phyloP scores from a whole-genome alignment of 2,329 filamentous ascomycete species.

The Scolecobasidium constrictum region DNA sequence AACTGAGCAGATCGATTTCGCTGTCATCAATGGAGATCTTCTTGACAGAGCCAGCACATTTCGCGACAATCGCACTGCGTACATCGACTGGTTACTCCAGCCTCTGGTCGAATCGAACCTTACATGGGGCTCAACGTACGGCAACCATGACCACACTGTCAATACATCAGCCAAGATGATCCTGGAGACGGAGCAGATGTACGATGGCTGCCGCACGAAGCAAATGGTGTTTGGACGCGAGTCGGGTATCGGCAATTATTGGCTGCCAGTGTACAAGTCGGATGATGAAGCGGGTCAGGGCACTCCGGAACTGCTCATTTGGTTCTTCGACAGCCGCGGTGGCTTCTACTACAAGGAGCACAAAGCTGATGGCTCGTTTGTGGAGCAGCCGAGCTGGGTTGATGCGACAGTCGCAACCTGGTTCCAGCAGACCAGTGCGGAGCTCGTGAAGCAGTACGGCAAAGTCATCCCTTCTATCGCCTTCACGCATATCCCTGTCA shows the following conservation, averaged over 20 bases:
- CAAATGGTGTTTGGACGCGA: constrained; percentile 28
- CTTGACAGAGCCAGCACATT: constrained; percentile 57
- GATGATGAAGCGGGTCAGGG: constrained; percentile 38
- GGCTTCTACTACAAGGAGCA: constrained; percentile 39
- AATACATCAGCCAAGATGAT: constrained; percentile 42
- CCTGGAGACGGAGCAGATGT: constrained; percentile 28
- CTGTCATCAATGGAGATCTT: constrained; percentile 61
- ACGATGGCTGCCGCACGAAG: constrained; percentile 27
- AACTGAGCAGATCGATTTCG: constrained; percentile 45
- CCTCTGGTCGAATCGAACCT: constrained; percentile 46
- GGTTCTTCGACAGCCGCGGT: constrained; percentile 64
- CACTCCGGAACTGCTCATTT: constrained; percentile 42
- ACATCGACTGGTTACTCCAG: constrained; percentile 48
- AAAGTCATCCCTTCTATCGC: constrained; percentile 40
- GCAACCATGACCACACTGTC: constrained; percentile 56
- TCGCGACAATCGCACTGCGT: constrained; percentile 43
- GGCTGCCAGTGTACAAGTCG: constrained; percentile 35
- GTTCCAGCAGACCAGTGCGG: constrained; percentile 28
- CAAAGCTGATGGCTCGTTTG: constrained; percentile 16
- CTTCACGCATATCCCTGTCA: constrained; percentile 44
- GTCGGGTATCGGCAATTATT: constrained; percentile 43
- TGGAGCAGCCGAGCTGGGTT: constrained; percentile 33
- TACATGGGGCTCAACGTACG: constrained; percentile 58
- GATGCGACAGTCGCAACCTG: constrained; percentile 33
- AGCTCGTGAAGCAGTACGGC: constrained; percentile 20